Conservation (phyloP, 495 filamentous ascomycete genomes). For the Durotheca rogersii region DNA sequence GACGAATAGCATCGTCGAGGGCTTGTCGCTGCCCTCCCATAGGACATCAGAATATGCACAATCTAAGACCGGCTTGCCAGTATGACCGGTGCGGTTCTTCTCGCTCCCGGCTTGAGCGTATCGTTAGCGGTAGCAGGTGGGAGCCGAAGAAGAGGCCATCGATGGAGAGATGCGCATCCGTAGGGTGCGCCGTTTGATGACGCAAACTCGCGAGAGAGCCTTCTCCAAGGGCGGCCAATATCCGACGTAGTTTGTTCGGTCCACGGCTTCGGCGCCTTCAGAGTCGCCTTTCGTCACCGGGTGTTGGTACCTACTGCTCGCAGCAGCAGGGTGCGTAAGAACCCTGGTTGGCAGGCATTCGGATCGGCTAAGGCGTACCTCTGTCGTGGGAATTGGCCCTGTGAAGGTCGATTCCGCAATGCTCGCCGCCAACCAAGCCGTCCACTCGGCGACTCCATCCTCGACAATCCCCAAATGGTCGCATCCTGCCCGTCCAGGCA, state of each 20-base stretch:
- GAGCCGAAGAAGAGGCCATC: constrained; percentile 5
- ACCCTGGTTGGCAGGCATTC: constrained; percentile 17
- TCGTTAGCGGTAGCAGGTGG: constrained; percentile 31
- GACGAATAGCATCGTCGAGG: constrained; percentile 33
- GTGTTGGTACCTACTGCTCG: constrained; percentile 6
- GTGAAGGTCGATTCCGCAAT: constrained; percentile 18
- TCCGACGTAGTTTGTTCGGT: too few species aligned
- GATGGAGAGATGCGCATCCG: constrained; percentile 1
- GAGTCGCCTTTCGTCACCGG: constrained; percentile 14
- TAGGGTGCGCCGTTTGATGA: background rate
- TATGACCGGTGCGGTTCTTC: constrained; percentile 31
- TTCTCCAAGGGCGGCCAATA: background rate
- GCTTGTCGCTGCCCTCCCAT: constrained; percentile 31
- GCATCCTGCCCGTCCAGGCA: constrained; percentile 23
- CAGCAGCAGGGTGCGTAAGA: background rate
- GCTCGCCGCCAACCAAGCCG: constrained; percentile 28
- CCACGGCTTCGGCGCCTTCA: too few species aligned
- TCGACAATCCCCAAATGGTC: constrained; percentile 26
- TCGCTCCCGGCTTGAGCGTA: constrained; percentile 25
- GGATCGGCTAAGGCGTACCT: constrained; percentile 14
- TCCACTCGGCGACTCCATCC: constrained; percentile 30
- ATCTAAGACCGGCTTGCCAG: constrained; percentile 33
- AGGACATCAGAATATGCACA: constrained; percentile 38
- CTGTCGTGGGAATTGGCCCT: constrained; percentile 10
- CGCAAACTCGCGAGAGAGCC: background rate